Evolutionary conservation across 306 rosid species (phyloP).

Genomic region (Quercus variabilis): DNA sequence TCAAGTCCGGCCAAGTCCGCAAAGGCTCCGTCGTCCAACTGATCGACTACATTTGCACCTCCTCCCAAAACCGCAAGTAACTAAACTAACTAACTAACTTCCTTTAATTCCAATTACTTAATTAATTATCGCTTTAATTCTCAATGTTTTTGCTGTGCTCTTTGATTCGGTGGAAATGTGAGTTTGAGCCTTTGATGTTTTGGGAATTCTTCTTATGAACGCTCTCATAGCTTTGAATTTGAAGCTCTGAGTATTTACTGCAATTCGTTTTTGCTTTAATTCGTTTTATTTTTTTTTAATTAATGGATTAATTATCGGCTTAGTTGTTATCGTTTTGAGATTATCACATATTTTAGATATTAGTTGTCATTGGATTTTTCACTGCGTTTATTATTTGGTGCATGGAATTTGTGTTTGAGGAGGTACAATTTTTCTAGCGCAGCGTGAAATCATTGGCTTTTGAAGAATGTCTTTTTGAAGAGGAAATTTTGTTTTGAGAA

Average conservation of each 20-base stretch:
- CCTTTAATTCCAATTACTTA: not conserved
- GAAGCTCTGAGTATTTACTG: no score
- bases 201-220: no score
- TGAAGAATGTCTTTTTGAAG: not conserved
- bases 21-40: slow-evolving; percentile 84
- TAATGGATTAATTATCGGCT: not conserved
- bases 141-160: no score
- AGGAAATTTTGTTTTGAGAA: not conserved
- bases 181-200: no score
- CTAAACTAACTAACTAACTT: no score
- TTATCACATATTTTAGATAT: not conserved
- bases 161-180: no score
- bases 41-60: slow-evolving; percentile 70
- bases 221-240: no score
- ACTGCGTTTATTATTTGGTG: not conserved
- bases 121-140: not conserved
- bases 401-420: not conserved
- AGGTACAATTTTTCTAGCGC: not conserved
- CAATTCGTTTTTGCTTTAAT: no score
- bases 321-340: not conserved
- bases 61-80: slow-evolving; percentile 67
- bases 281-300: no score
- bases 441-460: not conserved
- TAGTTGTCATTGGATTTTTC: not conserved
- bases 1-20: slow-evolving; percentile 52